These are phyloP conservation scores for Sordariomycetes sp. DNA, from an alignment of 2,329 filamentous ascomycete species.

Conservation along the genomic window DNA sequence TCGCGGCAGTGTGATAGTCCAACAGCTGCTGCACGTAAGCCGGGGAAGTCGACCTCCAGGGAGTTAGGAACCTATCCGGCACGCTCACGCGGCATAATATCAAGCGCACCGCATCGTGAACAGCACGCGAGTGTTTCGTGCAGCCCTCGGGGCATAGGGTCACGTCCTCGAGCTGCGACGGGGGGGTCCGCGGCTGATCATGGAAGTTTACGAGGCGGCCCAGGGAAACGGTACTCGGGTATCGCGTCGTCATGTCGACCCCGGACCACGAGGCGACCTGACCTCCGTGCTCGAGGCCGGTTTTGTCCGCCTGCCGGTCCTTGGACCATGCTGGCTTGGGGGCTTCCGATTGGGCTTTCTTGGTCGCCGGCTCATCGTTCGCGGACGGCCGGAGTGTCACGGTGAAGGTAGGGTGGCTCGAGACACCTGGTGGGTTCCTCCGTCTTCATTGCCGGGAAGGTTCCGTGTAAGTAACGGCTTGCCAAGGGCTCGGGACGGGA, in stretches of 20 bases:
- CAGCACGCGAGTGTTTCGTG: slow-evolving; percentile 6
- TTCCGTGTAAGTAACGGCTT: not conserved
- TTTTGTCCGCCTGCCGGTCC: not conserved
- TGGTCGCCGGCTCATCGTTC: not conserved
- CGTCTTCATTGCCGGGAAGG: not conserved
- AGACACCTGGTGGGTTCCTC: slow-evolving; percentile 3
- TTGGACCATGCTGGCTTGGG: not conserved
- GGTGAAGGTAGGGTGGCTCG: slow-evolving; percentile 4
- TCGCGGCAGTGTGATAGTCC: not conserved
- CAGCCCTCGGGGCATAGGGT: slow-evolving; percentile 1
- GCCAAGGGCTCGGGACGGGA: not conserved
- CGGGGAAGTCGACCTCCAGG: not conserved
- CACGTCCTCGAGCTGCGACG: not conserved
- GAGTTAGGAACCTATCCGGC: slow-evolving; percentile 5
- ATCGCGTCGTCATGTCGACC: slow-evolving; percentile 4
- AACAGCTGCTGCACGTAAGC: not conserved
- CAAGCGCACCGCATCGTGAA: slow-evolving; percentile 4
- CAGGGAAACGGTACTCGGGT: slow-evolving; percentile 2
- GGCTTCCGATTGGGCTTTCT: not conserved
- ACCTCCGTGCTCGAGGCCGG: slow-evolving; percentile 3
- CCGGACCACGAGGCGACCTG: slow-evolving; percentile 5
- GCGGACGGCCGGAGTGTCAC: not conserved
- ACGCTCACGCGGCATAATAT: slow-evolving; percentile 1
- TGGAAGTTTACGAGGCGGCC: slow-evolving; percentile 1
- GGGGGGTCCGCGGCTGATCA: not conserved